These are phyloP conservation scores for Gyromitra esculenta DNA, from an alignment of 2,329 filamentous ascomycete species.

Conservation along the genomic window DNA sequence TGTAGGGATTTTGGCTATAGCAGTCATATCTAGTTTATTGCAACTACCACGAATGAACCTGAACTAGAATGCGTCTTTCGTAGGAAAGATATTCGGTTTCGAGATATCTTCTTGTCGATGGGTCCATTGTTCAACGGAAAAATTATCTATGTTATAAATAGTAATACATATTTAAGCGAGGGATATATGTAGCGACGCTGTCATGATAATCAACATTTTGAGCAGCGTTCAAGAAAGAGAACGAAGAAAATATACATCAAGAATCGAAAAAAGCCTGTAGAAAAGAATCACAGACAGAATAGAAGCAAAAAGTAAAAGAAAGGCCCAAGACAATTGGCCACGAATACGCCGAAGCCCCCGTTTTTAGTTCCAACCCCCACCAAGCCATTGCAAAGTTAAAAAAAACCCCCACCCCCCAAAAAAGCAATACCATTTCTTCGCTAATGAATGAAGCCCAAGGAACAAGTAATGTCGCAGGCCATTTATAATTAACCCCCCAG, in stretches of 20 bases:
- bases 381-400: constrained; percentile 11
- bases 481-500: not conserved
- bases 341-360: constrained; percentile 42
- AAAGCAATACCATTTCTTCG: constrained; percentile 4
- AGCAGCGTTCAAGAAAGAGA: constrained; percentile 14
- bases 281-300: constrained; percentile 17
- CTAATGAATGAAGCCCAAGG: constrained; percentile 6
- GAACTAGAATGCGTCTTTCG: not conserved
- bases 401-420: constrained; percentile 15
- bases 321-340: constrained; percentile 35
- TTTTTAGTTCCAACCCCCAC: constrained; percentile 29
- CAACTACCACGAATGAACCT: not conserved
- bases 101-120: not conserved
- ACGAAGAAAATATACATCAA: constrained; percentile 36
- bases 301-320: constrained; percentile 23
- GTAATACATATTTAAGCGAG: constrained; percentile 50
- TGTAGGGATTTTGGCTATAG: not conserved
- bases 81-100: no score
- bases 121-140: not conserved
- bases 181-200: constrained; percentile 37
- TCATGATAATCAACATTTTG: constrained; percentile 4
- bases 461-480: not conserved
- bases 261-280: constrained; percentile 28
- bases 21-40: not conserved
- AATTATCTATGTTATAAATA: constrained; percentile 31